Conservation (phyloP, 257 asterid species). For the Jaltomata sinuosa region DNA sequence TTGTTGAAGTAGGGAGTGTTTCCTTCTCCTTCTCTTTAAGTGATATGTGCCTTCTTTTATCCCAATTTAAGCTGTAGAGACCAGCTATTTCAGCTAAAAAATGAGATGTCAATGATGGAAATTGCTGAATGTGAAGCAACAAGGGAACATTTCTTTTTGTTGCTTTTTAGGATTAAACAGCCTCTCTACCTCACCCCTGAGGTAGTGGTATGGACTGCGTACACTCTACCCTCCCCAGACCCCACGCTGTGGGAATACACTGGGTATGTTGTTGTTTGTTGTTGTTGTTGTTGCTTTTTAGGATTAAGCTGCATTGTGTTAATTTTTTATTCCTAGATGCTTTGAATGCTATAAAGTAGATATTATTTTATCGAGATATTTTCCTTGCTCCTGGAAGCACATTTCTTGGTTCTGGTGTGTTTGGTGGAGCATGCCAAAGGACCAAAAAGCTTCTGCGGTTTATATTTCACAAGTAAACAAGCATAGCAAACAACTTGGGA, state of each 20-base stretch:
- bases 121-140: not conserved
- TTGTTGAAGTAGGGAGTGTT: not conserved
- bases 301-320: not conserved
- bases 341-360: not conserved
- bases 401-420: not conserved
- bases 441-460: not conserved
- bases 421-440: not conserved
- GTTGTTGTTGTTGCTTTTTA: too few relatives aligned
- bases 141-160: not conserved
- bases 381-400: not conserved
- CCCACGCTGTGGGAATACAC: too few relatives aligned
- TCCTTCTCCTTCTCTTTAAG: not conserved
- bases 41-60: not conserved
- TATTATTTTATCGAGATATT: not conserved
- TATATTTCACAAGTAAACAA: not conserved
- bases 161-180: not conserved
- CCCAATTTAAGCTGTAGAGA: not conserved
- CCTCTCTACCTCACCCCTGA: too few relatives aligned
- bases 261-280: too few relatives aligned
- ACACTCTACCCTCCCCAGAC: too few relatives aligned
- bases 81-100: not conserved
- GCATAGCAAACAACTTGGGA: not conserved
- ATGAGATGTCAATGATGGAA: not conserved
- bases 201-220: too few relatives aligned
- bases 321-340: not conserved